Conservation (phyloP, 352 stramenopile genomes). For the Globisporangium polare region DNA sequence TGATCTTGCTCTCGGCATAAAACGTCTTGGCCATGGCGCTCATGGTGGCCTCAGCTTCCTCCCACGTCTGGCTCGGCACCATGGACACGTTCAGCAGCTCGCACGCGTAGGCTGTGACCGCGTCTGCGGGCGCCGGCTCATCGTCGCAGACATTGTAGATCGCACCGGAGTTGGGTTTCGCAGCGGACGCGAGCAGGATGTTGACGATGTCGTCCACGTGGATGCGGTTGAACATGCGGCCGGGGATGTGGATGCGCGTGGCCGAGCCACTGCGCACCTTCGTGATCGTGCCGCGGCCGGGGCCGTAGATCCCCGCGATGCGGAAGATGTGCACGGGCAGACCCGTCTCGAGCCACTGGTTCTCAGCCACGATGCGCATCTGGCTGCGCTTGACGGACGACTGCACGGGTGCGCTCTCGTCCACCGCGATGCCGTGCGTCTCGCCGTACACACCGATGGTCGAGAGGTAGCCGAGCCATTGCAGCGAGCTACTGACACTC, state of each 20-base stretch:
- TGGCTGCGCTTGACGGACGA: constrained; percentile 64
- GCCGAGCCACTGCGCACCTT: constrained; percentile 69
- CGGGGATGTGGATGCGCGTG: constrained; percentile 68
- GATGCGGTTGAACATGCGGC: constrained; percentile 83
- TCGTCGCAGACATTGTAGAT: constrained; percentile 92
- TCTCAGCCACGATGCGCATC: constrained; percentile 75
- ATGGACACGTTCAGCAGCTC: constrained; percentile 57
- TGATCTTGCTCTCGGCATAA: constrained; percentile 81
- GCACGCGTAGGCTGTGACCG: constrained; percentile 76
- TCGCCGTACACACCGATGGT: constrained; percentile 94
- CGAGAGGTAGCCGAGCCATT: constrained; percentile 90
- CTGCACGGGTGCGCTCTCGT: constrained; percentile 75
- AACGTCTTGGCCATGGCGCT: constrained; percentile 85
- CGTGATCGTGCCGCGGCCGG: constrained; percentile 72
- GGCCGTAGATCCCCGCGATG: constrained; percentile 91
- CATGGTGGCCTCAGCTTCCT: constrained; percentile 72
- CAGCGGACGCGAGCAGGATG: constrained; percentile 70
- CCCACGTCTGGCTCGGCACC: constrained; percentile 55
- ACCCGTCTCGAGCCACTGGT: constrained; percentile 59
- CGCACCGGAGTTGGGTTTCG: constrained; percentile 44
- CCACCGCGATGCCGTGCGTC: constrained; percentile 74
- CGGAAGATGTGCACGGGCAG: constrained; percentile 86
- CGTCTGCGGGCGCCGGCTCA: constrained; percentile 73
- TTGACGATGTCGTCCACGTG: constrained; percentile 90
- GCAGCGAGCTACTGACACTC: constrained; percentile 38